Evolutionary conservation across 306 rosid genomes (phyloP).

Genomic region (Cucurbita moschata): DNA sequence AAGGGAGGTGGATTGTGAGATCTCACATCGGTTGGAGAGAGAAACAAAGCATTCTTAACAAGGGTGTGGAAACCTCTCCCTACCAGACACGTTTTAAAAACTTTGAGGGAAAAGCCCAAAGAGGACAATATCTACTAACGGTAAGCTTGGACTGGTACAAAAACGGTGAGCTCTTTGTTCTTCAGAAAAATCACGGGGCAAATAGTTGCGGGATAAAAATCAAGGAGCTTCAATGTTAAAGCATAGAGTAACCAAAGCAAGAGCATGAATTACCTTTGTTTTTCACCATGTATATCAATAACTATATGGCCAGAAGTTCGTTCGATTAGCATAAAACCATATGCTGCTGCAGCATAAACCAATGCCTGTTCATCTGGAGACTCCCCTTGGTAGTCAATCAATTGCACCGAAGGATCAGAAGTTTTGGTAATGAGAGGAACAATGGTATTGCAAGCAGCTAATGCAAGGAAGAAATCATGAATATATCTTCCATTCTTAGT

Average conservation of each 20-base stretch:
- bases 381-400: constrained; percentile 94
- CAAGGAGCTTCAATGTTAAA: background rate
- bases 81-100: no score
- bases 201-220: background rate
- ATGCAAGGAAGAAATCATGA: constrained; percentile 73
- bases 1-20: no score
- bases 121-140: no score
- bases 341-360: constrained; percentile 82
- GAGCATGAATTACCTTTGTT: constrained; percentile 35
- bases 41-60: no score
- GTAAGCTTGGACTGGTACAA: no score
- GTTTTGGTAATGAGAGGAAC: constrained; percentile 69
- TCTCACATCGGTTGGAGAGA: no score
- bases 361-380: constrained; percentile 97
- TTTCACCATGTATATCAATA: constrained; percentile 64
- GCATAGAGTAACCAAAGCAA: background rate
- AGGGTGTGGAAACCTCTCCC: no score
- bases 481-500: constrained; percentile 31
- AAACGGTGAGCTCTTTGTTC: background rate
- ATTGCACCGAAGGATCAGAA: constrained; percentile 50
- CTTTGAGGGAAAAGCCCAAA: no score
- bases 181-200: background rate
- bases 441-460: constrained; percentile 93
- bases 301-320: constrained; percentile 88
- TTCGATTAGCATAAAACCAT: constrained; percentile 79